These are phyloP conservation scores for Stagonosporopsis tanaceti DNA, from an alignment of 2,329 filamentous ascomycete genomes.

Conservation along the genomic window DNA sequence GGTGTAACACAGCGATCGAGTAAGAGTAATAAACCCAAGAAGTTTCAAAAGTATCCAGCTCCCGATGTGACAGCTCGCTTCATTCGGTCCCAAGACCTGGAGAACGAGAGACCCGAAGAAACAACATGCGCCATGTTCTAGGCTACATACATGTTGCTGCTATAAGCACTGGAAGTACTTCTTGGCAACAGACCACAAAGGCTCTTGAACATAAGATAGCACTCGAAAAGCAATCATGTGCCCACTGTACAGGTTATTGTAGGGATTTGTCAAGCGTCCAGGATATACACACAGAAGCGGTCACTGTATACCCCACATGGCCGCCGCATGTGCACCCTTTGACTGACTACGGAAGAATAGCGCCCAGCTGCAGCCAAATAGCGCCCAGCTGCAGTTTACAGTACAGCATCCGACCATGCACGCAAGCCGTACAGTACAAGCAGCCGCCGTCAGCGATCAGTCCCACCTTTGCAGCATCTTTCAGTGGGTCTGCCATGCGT, in stretches of 20 bases:
- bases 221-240: not conserved
- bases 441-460: not conserved
- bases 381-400: constrained; percentile 6
- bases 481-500: not conserved
- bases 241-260: not conserved
- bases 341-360: constrained; percentile 6
- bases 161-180: not conserved
- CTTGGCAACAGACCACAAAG: not conserved
- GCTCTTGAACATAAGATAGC: not conserved
- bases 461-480: not conserved
- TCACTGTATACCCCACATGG: constrained; percentile 3
- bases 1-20: not conserved
- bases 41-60: constrained; percentile 4
- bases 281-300: not conserved
- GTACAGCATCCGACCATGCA: not conserved
- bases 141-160: not conserved
- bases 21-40: not conserved
- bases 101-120: not conserved
- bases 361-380: not conserved
- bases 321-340: not conserved
- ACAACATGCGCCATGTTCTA: not conserved
- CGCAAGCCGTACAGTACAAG: not conserved
- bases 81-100: constrained; percentile 7
- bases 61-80: constrained; percentile 13
- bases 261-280: not conserved